Evolutionary conservation across 2,329 filamentous ascomycete genomes (phyloP).

Genomic region (Trichoderma koningiopsis): DNA sequence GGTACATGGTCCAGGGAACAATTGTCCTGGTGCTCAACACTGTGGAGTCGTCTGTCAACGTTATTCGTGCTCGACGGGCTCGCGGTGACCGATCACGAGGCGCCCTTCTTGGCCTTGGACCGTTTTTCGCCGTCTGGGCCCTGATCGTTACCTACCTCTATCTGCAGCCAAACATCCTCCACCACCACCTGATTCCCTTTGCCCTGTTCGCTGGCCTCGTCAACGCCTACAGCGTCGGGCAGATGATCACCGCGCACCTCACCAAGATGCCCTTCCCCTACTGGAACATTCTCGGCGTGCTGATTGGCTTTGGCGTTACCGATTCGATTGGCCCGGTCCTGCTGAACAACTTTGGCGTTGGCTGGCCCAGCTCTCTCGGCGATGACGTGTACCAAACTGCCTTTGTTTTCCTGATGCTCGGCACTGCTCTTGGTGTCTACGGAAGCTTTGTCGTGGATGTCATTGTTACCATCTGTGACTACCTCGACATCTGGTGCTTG

Average conservation of each 20-base stretch:
- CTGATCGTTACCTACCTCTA: slow-evolving; percentile 78
- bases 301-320: slow-evolving; percentile 74
- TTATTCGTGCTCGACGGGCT: slow-evolving; percentile 76
- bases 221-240: slow-evolving; percentile 92
- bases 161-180: slow-evolving; percentile 81
- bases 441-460: slow-evolving; percentile 97
- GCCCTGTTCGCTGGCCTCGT: slow-evolving; percentile 83
- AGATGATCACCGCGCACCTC: slow-evolving; percentile 93
- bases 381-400: slow-evolving; percentile 83
- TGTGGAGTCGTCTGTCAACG: slow-evolving; percentile 75
- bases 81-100: slow-evolving; percentile 72
- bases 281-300: slow-evolving; percentile 80
- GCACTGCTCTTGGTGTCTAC: slow-evolving; percentile 85
- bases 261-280: slow-evolving; percentile 88
- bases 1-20: slow-evolving; percentile 86
- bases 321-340: slow-evolving; percentile 77
- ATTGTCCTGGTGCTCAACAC: slow-evolving; percentile 86
- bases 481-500: slow-evolving; percentile 96
- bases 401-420: slow-evolving; percentile 86
- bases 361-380: slow-evolving; percentile 77
- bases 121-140: slow-evolving; percentile 77
- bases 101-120: slow-evolving; percentile 79
- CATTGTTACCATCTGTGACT: slow-evolving; percentile 96
- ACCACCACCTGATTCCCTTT: slow-evolving; percentile 85
- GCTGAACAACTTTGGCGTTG: slow-evolving; percentile 60